These are phyloP conservation scores for Zelonia costaricensis DNA, from an alignment of 208 protist genomes.

Conservation along the genomic window DNA sequence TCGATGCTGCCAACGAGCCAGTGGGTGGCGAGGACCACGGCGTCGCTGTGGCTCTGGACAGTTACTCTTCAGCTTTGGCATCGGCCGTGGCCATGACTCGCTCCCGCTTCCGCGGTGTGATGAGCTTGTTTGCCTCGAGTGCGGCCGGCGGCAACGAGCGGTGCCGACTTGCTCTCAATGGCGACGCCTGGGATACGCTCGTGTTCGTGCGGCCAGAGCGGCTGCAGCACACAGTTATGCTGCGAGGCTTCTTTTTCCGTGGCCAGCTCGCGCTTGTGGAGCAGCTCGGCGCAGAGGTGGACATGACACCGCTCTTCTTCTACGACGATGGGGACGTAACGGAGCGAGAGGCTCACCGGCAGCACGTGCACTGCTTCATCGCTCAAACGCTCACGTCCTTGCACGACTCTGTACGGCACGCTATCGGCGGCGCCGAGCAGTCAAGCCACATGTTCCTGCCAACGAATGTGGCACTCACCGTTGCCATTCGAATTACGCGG, in stretches of 20 bases:
- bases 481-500: not conserved
- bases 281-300: slow-evolving; percentile 24
- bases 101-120: not conserved
- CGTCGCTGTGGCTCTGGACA: not conserved
- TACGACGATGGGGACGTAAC: not conserved
- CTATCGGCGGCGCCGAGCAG: not conserved
- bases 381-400: slow-evolving; percentile 1
- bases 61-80: slow-evolving; percentile 3
- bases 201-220: slow-evolving; percentile 9
- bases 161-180: slow-evolving; percentile 1
- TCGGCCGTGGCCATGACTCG: slow-evolving; percentile 1
- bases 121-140: not conserved
- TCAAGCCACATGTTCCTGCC: not conserved
- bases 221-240: slow-evolving; percentile 1
- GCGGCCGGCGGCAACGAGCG: not conserved
- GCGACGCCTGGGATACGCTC: slow-evolving; percentile 18
- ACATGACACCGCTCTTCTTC: slow-evolving; percentile 11
- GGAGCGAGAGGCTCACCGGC: not conserved
- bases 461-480: slow-evolving; percentile 14
- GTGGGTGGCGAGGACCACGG: not conserved
- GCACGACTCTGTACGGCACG: slow-evolving; percentile 4
- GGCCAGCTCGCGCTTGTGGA: slow-evolving; percentile 19
- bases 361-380: not conserved
- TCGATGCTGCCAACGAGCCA: not conserved
- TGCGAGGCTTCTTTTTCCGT: slow-evolving; percentile 28